phyloP scores from a whole-genome alignment of 2,329 filamentous ascomycete species.

The Colletotrichum caudatum region DNA sequence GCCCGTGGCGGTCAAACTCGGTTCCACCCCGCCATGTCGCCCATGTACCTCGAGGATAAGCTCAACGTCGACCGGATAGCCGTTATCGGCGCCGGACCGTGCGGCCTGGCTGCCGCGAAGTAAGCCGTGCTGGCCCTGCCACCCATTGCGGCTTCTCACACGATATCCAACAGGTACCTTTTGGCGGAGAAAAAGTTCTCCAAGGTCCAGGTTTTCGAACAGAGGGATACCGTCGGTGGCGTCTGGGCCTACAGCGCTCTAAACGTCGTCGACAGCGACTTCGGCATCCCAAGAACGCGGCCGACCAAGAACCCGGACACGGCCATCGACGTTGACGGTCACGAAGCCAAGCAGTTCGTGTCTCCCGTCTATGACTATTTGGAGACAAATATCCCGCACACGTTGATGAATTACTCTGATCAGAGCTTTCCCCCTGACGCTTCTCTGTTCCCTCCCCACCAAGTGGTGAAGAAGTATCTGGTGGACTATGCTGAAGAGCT shows the following conservation, averaged over 20 bases:
- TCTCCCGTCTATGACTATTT: slow-evolving; percentile 75
- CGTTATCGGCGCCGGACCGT: slow-evolving; percentile 79
- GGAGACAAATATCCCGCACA: slow-evolving; percentile 81
- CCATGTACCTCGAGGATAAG: slow-evolving; percentile 37
- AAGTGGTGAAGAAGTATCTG: slow-evolving; percentile 74
- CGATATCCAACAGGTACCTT: slow-evolving; percentile 69
- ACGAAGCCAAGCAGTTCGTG: slow-evolving; percentile 64
- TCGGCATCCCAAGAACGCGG: slow-evolving; percentile 46
- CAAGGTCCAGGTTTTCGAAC: slow-evolving; percentile 76
- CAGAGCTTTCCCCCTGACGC: slow-evolving; percentile 66
- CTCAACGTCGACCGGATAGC: slow-evolving; percentile 64
- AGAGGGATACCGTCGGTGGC: slow-evolving; percentile 73
- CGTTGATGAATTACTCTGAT: slow-evolving; percentile 78
- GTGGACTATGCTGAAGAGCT: slow-evolving; percentile 72
- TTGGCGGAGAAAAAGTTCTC: slow-evolving; percentile 72
- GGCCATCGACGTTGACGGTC: slow-evolving; percentile 49
- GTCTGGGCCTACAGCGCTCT: slow-evolving; percentile 75
- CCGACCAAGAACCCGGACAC: slow-evolving; percentile 56
- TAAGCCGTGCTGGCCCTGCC: slow-evolving; percentile 39
- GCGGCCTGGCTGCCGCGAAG: slow-evolving; percentile 71
- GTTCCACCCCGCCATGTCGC: slow-evolving; percentile 40
- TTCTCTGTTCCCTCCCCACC: slow-evolving; percentile 75
- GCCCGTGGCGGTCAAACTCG: not conserved
- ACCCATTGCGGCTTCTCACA: not conserved
- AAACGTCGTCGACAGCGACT: slow-evolving; percentile 42